Conservation (phyloP, 345 rosid species). For the Syzygium aqueum region DNA sequence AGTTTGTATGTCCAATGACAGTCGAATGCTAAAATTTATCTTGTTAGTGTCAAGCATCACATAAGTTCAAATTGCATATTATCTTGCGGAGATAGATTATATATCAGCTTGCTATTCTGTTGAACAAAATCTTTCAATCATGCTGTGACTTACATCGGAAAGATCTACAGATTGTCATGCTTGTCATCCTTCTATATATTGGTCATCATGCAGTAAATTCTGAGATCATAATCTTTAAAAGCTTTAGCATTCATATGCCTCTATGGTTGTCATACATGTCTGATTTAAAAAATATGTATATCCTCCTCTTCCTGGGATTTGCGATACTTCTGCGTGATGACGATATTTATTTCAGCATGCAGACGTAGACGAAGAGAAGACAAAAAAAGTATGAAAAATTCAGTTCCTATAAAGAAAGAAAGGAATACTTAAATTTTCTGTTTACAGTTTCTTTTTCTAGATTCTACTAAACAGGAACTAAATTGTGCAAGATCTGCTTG, state of each 20-base stretch:
- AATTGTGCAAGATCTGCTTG: not conserved
- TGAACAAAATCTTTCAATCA: not conserved
- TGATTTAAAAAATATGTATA: not conserved
- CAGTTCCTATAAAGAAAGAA: not conserved
- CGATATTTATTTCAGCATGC: not conserved
- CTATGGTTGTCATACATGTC: not conserved
- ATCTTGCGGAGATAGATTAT: not conserved
- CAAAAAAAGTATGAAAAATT: not conserved
- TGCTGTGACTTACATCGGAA: not conserved
- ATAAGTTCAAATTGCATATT: not conserved
- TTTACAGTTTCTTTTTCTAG: not conserved
- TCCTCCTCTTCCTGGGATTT: not conserved
- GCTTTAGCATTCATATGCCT: not conserved
- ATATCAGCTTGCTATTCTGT: not conserved
- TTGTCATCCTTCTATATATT: not conserved
- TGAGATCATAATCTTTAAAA: not conserved
- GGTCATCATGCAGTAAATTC: not conserved
- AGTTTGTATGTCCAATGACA: not conserved
- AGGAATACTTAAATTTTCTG: not conserved
- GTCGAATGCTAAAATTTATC: not conserved
- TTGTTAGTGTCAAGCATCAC: not conserved
- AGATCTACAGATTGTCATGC: not conserved
- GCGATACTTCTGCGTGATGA: not conserved
- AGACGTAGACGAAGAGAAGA: not conserved
- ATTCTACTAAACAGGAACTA: not conserved